phyloP scores from a whole-genome alignment of 2,329 filamentous ascomycete genomes.

The Pleomassaria siparia region DNA sequence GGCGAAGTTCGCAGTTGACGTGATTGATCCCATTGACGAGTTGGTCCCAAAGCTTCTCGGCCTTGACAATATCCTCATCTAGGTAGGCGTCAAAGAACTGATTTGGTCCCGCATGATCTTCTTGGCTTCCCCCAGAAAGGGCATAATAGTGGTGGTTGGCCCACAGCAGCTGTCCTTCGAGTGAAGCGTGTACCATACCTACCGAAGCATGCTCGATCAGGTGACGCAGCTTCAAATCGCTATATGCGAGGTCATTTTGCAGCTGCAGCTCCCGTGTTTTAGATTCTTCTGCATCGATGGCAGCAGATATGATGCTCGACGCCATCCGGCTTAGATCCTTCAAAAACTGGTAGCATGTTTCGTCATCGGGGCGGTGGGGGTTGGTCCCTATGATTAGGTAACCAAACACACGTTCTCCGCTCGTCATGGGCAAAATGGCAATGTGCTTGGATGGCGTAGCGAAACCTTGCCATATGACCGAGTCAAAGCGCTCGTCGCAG shows the following conservation, averaged over 20 bases:
- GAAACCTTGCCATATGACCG: slow-evolving; percentile 31
- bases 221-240: slow-evolving; percentile 37
- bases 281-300: slow-evolving; percentile 22
- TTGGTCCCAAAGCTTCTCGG: slow-evolving; percentile 25
- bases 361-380: slow-evolving; percentile 37
- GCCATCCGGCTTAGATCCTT: slow-evolving; percentile 35
- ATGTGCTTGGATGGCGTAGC: slow-evolving; percentile 26
- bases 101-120: slow-evolving; percentile 16
- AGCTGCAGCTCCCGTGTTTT: slow-evolving; percentile 32
- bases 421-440: slow-evolving; percentile 29
- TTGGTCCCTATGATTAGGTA: slow-evolving; percentile 40
- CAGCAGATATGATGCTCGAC: slow-evolving; percentile 30
- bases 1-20: slow-evolving; percentile 27
- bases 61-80: slow-evolving; percentile 30
- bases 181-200: slow-evolving; percentile 35
- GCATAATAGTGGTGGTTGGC: slow-evolving; percentile 39
- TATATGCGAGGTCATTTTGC: slow-evolving; percentile 37
- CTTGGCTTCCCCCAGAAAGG: slow-evolving; percentile 23
- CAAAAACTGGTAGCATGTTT: slow-evolving; percentile 34
- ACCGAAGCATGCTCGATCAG: slow-evolving; percentile 39
- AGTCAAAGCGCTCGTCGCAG: slow-evolving; percentile 33
- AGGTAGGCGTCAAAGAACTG: slow-evolving; percentile 30
- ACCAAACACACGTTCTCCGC: slow-evolving; percentile 23
- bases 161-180: slow-evolving; percentile 35
- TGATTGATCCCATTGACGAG: slow-evolving; percentile 28